Evolutionary conservation across 805 yeast genomes (phyloP), one percentile per base, ranked within the genome.

Genomic region (Candida wancherniae): DNA sequence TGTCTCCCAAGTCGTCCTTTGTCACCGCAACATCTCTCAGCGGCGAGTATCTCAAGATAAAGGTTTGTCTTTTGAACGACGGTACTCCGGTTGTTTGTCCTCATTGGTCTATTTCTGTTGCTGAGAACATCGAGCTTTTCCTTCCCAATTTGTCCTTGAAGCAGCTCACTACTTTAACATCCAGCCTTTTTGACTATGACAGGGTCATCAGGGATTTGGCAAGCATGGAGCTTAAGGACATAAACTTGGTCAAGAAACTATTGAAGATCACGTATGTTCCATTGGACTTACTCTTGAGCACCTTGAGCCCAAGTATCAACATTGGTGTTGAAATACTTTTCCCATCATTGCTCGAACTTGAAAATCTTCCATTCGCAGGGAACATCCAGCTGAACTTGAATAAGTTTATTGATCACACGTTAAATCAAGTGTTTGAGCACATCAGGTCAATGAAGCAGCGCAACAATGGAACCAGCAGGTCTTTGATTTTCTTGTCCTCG

Each of bases 1-100:
- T 47, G 6, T 33, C 45, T 6, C 30, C 33, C 17, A 37, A 44
- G 9, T 69, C 80, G 23, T 79, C 92, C 9, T 77, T 85, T 50
- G 94, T 90, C 10, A 88, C 97, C 1, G 87, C 95, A 1, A 86
- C 96, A 0, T 87, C 97, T 1, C 63, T 92, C 31, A 73, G 79
- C 15, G 97, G 97, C 9, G 79, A 75, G 33, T 92, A 86, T 51
- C 66, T 78, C 24, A 71, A 82, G 26, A 58, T 84, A 12, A 75
- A 73, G 36, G 78, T 90, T 2, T 82, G 85, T 37, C 53, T 82
- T 17, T 68, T 90, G 14, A 71, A 75, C 37, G 97, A 92, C 61
- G 85, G 90, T 8, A 83, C 90, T 0, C 90, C 96, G 0, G 73
- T 90, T 15, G 84, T 84, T 2, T 77, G 87, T 39, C 94, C 94